A percentile compares a stretch with the other conserved stretches of the same genome.
phyloP scores from a whole-genome alignment of 2,329 filamentous ascomycete genomes.

The Phialophora macrospora region DNA sequence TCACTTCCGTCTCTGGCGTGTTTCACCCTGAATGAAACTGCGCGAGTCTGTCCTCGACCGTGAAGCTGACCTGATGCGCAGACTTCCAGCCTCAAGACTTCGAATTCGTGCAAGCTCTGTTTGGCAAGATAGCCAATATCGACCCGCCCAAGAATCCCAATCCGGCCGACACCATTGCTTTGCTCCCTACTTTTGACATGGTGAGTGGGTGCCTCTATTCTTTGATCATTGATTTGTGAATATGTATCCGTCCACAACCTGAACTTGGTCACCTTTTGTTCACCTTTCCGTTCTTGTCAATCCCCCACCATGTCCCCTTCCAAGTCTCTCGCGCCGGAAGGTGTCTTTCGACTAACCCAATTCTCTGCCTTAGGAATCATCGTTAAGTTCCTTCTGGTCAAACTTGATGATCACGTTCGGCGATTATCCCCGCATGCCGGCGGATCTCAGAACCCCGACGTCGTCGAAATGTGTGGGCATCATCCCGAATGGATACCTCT shows the following conservation, averaged over 20 bases:
- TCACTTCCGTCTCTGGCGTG: not conserved
- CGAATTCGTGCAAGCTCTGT: slow-evolving; percentile 17
- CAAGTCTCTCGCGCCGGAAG: slow-evolving; percentile 2
- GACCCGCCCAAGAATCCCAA: not conserved
- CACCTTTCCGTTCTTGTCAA: not conserved
- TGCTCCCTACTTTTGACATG: slow-evolving; percentile 7
- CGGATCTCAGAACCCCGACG: not conserved
- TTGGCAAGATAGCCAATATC: slow-evolving; percentile 16
- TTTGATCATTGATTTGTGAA: not conserved
- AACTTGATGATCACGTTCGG: not conserved
- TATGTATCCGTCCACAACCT: too few relatives aligned
- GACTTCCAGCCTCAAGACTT: slow-evolving; percentile 14
- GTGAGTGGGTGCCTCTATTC: not conserved
- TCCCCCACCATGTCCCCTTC: not conserved
- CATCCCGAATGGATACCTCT: not conserved
- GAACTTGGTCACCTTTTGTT: not conserved
- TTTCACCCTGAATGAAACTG: not conserved
- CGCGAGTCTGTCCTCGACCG: not conserved
- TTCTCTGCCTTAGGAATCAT: not conserved
- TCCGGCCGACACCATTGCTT: not conserved
- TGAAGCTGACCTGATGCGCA: not conserved
- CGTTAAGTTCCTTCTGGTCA: not conserved
- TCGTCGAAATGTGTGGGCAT: not conserved
- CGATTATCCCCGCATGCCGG: not conserved
- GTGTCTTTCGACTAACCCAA: not conserved